Evolutionary conservation across 352 stramenopile species (phyloP), one percentile per base, ranked within the genome.

Genomic region (Phytophthora niederhauseri): DNA sequence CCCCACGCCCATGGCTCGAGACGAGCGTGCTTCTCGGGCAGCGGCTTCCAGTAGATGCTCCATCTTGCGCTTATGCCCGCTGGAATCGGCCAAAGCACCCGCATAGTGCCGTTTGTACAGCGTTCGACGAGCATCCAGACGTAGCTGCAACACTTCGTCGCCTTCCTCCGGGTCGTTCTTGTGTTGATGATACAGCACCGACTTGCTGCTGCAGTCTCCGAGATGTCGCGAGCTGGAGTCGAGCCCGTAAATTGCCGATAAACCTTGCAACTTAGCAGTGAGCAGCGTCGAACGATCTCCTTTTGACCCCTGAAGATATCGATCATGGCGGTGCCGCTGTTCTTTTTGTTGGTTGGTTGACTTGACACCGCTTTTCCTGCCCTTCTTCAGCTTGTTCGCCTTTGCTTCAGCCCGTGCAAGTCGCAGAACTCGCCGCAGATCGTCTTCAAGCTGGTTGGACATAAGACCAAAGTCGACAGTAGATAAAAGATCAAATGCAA

Each of bases 11-110:
- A 66, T 60, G 0, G 50, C 57, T 71, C 76, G 22, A 68, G 66
- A 64, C 63, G 52, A 59, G 50, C 73, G 34, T 57, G 68, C 55
- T 67, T 61, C 36, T 64, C 77, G 9, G 57, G 74, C 24, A 78
- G 84, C 84, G 0, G 81, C 82, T 51, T 93, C 79, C 26, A 91
- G 58, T 14, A 93, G 55, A 19, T 77, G 75, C 28, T 90, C 76
- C 17, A 89, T 71, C 56, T 88, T 75, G 59, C 22, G 75, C 30
- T 31, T 81, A 55, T 0, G 66, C 68, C 9, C 64, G 49, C 82
- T 84, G 1, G 65, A 60, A 4, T 73, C 63, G 0, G 67, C 64
- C 15, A 87, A 58, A 0, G 75, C 72, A 12, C 74, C 81, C 1
- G 72, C 62, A 36, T 82, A 92, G 51, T 92, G 81, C 11, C 70